phyloP scores from a whole-genome alignment of 2,329 filamentous ascomycete genomes.

The Drechslerella stenobrocha region DNA sequence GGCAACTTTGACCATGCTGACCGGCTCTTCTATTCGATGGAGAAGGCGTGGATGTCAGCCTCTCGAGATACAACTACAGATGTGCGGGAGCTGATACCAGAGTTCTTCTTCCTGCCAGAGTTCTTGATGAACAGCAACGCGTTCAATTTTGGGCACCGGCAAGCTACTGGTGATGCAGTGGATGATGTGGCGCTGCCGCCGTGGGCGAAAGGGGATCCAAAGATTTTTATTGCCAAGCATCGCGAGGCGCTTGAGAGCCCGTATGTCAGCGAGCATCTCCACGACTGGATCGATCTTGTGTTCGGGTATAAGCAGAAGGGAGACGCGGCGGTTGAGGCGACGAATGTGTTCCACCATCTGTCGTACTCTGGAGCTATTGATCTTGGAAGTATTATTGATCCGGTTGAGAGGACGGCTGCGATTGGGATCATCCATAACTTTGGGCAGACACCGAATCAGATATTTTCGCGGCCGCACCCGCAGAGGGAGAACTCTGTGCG shows the following conservation, averaged over 20 bases:
- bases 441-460: slow-evolving; percentile 93
- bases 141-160: slow-evolving; percentile 88
- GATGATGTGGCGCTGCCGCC: slow-evolving; percentile 87
- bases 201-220: slow-evolving; percentile 95
- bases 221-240: slow-evolving; percentile 93
- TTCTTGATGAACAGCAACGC: slow-evolving; percentile 92
- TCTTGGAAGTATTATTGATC: slow-evolving; percentile 85
- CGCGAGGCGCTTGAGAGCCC: slow-evolving; percentile 93
- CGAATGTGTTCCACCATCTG: slow-evolving; percentile 94
- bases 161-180: slow-evolving; percentile 76
- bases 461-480: slow-evolving; percentile 81
- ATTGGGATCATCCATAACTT: slow-evolving; percentile 99
- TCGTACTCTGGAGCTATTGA: slow-evolving; percentile 94
- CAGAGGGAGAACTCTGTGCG: slow-evolving; percentile 69
- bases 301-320: slow-evolving; percentile 94
- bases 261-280: slow-evolving; percentile 83
- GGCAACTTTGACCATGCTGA: slow-evolving; percentile 95
- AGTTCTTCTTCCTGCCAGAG: slow-evolving; percentile 96
- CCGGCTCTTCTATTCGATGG: slow-evolving; percentile 88
- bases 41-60: slow-evolving; percentile 86
- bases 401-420: slow-evolving; percentile 80
- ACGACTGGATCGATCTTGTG: slow-evolving; percentile 93
- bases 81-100: slow-evolving; percentile 89
- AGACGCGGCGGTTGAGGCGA: slow-evolving; percentile 83
- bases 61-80: slow-evolving; percentile 89